These are phyloP conservation scores for Carex parvula DNA, from an alignment of 176 grass and related monocot species.

Conservation along the genomic window DNA sequence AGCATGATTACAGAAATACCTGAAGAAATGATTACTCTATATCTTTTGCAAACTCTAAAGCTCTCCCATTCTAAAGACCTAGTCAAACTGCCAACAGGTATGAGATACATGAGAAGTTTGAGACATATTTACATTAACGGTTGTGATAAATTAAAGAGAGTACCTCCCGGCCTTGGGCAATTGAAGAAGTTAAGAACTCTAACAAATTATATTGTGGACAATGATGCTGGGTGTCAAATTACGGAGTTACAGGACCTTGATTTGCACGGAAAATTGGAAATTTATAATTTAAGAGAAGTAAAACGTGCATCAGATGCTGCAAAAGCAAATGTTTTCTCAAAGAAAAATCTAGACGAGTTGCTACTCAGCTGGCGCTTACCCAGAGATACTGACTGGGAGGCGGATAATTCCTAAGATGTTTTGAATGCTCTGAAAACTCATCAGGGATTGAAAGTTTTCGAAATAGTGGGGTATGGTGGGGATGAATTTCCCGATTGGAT, in stretches of 20 bases:
- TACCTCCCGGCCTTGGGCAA: background rate
- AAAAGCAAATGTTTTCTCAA: background rate
- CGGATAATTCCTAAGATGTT: background rate
- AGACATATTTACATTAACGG: constrained; percentile 14
- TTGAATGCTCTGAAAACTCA: background rate
- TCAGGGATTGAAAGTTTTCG: background rate
- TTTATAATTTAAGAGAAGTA: constrained; percentile 1
- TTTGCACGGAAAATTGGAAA: background rate
- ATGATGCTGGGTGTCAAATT: background rate
- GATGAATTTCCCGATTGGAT: constrained; percentile 10
- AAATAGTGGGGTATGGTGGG: background rate
- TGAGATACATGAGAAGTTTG: constrained; percentile 11
- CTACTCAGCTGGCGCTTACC: background rate
- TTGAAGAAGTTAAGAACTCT: background rate
- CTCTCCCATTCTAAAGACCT: background rate
- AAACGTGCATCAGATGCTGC: background rate
- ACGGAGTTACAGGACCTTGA: constrained; percentile 14
- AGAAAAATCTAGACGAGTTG: constrained; percentile 7
- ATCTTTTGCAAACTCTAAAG: constrained; percentile 23
- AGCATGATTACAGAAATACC: background rate
- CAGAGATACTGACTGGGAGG: background rate
- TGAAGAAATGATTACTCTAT: background rate
- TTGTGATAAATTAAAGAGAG: background rate
- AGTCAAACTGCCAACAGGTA: background rate
- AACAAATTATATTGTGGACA: constrained; percentile 7